Conservation (phyloP, 2,329 filamentous ascomycete species). For the Aspergillus intermedius region DNA sequence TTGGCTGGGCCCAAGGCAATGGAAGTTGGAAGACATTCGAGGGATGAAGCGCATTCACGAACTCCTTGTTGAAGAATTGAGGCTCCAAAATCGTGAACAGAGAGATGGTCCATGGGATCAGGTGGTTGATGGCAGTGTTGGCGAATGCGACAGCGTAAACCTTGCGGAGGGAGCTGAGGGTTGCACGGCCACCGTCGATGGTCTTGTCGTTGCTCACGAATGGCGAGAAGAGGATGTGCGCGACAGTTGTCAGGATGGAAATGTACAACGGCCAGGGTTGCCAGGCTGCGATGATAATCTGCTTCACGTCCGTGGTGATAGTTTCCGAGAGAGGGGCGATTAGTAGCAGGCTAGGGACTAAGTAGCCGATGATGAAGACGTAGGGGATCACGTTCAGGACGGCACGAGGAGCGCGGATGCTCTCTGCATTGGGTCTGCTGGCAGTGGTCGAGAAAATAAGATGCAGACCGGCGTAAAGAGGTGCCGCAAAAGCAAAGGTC, state of each 20-base stretch:
- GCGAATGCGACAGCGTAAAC: slow-evolving; percentile 39
- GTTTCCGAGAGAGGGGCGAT: slow-evolving; percentile 36
- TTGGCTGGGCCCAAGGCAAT: slow-evolving; percentile 27
- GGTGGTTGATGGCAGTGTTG: slow-evolving; percentile 35
- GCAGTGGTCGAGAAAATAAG: slow-evolving; percentile 39
- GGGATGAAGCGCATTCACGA: slow-evolving; percentile 32
- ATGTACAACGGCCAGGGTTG: slow-evolving; percentile 47
- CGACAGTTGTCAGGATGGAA: slow-evolving; percentile 31
- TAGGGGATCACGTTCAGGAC: slow-evolving; percentile 34
- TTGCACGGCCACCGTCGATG: slow-evolving; percentile 17
- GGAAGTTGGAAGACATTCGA: slow-evolving; percentile 31
- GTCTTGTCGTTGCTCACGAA: slow-evolving; percentile 18
- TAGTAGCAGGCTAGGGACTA: slow-evolving; percentile 41
- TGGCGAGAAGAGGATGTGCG: slow-evolving; percentile 20
- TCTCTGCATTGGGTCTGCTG: slow-evolving; percentile 26
- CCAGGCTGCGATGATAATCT: slow-evolving; percentile 45
- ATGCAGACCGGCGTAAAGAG: slow-evolving; percentile 39
- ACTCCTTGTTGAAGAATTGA: slow-evolving; percentile 24
- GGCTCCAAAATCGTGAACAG: slow-evolving; percentile 34
- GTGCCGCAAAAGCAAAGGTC: slow-evolving; percentile 40
- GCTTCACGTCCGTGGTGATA: slow-evolving; percentile 38
- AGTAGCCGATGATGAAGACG: slow-evolving; percentile 38
- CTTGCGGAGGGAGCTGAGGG: slow-evolving; percentile 28
- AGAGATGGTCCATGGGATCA: slow-evolving; percentile 37
- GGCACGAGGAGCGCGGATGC: slow-evolving; percentile 26